Percentiles rank a stretch among this genome's conserved stretches.
phyloP scores from a whole-genome alignment of 108 stramenopile genomes.

The Phaeodactylum tricornutum region DNA sequence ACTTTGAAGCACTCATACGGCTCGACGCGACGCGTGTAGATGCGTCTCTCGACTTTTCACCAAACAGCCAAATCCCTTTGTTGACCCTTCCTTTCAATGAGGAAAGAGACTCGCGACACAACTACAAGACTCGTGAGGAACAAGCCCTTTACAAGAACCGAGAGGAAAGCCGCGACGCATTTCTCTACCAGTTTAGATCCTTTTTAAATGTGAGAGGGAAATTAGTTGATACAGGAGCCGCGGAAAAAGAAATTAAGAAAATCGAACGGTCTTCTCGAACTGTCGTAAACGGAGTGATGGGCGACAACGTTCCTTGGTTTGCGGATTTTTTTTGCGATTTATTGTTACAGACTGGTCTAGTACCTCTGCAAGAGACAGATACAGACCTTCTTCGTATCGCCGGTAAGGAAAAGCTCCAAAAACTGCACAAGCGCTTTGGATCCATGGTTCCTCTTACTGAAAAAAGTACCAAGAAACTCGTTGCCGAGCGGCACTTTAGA shows the following conservation, averaged over 20 bases:
- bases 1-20: constrained; percentile 1
- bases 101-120: constrained; percentile 65
- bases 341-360: constrained; percentile 62
- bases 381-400: constrained; percentile 55
- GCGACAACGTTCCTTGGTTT: constrained; percentile 63
- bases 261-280: constrained; percentile 32
- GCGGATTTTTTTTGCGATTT: constrained; percentile 65
- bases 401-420: constrained; percentile 53
- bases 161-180: constrained; percentile 63
- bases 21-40: not conserved
- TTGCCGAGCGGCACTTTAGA: not conserved
- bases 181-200: constrained; percentile 58
- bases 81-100: constrained; percentile 66
- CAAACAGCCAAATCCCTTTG: constrained; percentile 32
- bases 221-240: constrained; percentile 33
- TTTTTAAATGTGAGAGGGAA: constrained; percentile 55
- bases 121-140: constrained; percentile 41
- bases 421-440: constrained; percentile 65
- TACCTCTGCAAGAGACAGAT: constrained; percentile 70
- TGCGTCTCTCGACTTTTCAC: not conserved
- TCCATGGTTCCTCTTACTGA: constrained; percentile 30
- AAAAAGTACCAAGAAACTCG: constrained; percentile 11
- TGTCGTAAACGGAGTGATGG: constrained; percentile 29
- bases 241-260: constrained; percentile 20
- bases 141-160: constrained; percentile 56